Base-by-base conservation (phyloP, 2,329 filamentous ascomycete species). In the Fusarium burgessii region DNA sequence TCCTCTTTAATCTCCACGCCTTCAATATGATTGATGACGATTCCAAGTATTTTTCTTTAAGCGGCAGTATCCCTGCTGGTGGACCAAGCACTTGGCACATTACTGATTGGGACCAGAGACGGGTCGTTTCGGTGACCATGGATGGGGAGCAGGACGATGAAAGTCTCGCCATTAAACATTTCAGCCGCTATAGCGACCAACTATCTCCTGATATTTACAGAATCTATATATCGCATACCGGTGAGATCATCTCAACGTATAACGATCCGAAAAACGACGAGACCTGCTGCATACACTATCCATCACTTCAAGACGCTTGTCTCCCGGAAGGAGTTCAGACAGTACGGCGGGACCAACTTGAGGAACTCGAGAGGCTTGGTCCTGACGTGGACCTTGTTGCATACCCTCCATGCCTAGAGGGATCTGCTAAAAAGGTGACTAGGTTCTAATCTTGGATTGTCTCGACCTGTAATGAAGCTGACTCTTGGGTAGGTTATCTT, bases 41-140 rank as follows among this genome's bases (percentile, higher is more conserved):
- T 2, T 27, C 40, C 4, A 49, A 17, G 13, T 59, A 49, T 10
- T 59, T 62, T 5, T 14, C 7, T 2, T 5, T 25, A 4, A 73
- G 58, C 12, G 61, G 62, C 14, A 58, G 51, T 15, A 54, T 66
- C 25, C 58, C 42, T 11, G 7, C 62, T 11, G 70, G 74, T 14
- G 76, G 77, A 6, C 76, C 75, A 62, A 78, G 71, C 42, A 77
- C 73, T 8, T 77, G 74, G 73, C 56, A 80, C 17, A 58, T 78
- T 10, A 45, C 42, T 13, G 72, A 78, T 40, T 80, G 71, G 74
- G 78, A 79, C 23, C 74, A 74, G 56, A 62, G 77, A 58, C 70
- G 74, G 1, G 49, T 77, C 5, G 55, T 79, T 70, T 73, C 75
- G 2, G 75, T 79, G 5, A 76, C 73, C 1, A 78, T 78, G 74